phyloP scores from a whole-genome alignment of 805 yeast species.

The Millerozyma miso region DNA sequence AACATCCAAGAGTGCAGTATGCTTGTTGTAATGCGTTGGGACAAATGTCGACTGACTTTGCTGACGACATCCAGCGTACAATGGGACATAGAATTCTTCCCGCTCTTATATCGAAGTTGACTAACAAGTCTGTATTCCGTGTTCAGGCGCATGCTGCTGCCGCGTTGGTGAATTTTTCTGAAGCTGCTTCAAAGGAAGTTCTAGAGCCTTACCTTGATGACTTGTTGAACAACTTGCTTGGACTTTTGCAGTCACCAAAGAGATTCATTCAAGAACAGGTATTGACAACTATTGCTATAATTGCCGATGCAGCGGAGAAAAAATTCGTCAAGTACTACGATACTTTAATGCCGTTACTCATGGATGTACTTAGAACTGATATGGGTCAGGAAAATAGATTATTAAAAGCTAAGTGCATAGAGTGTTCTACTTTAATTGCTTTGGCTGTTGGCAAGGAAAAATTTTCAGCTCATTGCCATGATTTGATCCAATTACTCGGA shows the following conservation, averaged over 20 bases:
- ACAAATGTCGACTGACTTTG: slow-evolving; percentile 94
- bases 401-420: slow-evolving; percentile 89
- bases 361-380: slow-evolving; percentile 74
- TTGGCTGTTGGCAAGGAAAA: slow-evolving; percentile 92
- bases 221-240: slow-evolving; percentile 68
- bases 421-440: slow-evolving; percentile 92
- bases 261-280: slow-evolving; percentile 97
- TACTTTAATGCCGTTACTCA: slow-evolving; percentile 84
- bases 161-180: slow-evolving; percentile 92
- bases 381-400: slow-evolving; percentile 74
- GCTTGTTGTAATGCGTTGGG: slow-evolving; percentile 97
- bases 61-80: slow-evolving; percentile 79
- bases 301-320: slow-evolving; percentile 92
- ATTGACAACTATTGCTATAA: slow-evolving; percentile 90
- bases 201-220: slow-evolving; percentile 91
- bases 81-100: slow-evolving; percentile 80
- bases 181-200: slow-evolving; percentile 81
- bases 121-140: slow-evolving; percentile 71
- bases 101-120: slow-evolving; percentile 77
- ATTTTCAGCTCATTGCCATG: slow-evolving; percentile 70
- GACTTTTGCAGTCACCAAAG: slow-evolving; percentile 77
- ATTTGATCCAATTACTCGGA: slow-evolving; percentile 67
- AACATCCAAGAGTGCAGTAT: slow-evolving; percentile 92
- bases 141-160: slow-evolving; percentile 99
- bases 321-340: slow-evolving; percentile 90